Evolutionary conservation across 805 yeast genomes (phyloP), one percentile per base, ranked within the genome.

Genomic region (Cyberlindnera euphorbiae): DNA sequence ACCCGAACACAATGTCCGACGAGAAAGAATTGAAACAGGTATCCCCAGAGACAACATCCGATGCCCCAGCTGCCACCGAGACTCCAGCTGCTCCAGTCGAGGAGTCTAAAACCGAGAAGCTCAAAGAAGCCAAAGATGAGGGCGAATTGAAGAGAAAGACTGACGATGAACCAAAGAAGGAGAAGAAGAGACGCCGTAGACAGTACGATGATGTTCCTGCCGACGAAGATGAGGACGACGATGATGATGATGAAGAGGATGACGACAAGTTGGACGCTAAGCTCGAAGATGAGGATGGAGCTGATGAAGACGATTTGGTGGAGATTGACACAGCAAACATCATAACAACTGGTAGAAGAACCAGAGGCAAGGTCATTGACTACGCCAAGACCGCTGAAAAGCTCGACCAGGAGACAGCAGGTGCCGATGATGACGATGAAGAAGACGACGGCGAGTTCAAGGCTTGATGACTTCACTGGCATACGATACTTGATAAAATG

Each of bases 331-430:
- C 82, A 26, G 66, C 87, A 26, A 89, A 88, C 62, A 87, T 88
- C 56, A 87, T 87, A 46, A 71, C 82, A n/a, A 64, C 76, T 13
- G 93, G 94, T 11, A 73, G 95, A 62, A 83, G 96, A 67, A 88
- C 96, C 7, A 75, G 97, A 49, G 95, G 96, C 12, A 82, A 79
- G 54, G 82, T 81, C 14, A 82, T 89, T 49, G 96, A 88, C 62
- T 88, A 82, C 59, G 69, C 77, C 39, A 81, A 84, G 62, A 87
- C 94, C 12, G 84, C 87, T 15, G 82, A 76, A 47, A 75, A 83
- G 55, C 61, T 85, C 50, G 77, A 73, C 35, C 21, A 36, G 28
- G 46, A 45, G 28, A 24, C 8, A 13, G 60, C 56, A 18, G 58
- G 52, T 11, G 67, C 53, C 16, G 72, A 64, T 4, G 75, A 60